Conservation (phyloP, 2,329 filamentous ascomycete species). For the Epichloe typhina region DNA sequence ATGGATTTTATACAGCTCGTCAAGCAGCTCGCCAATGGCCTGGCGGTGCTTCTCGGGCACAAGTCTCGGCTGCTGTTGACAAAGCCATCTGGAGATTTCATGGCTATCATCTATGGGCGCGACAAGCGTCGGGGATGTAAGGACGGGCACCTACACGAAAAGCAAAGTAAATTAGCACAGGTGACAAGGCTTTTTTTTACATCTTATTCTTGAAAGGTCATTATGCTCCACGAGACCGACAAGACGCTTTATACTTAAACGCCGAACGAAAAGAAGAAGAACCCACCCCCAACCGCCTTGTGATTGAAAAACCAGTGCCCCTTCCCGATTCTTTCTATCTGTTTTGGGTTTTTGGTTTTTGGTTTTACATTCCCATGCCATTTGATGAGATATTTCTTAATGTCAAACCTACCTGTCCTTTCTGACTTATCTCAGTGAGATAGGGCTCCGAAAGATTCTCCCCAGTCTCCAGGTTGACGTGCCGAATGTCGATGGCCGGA, state of each 20-base stretch:
- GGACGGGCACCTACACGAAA: slow-evolving; percentile 12
- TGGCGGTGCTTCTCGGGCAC: slow-evolving; percentile 12
- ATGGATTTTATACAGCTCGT: slow-evolving; percentile 15
- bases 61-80: slow-evolving; percentile 15
- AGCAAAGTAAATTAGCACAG: not conserved
- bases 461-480: slow-evolving; percentile 14
- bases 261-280: too few species aligned
- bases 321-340: too few species aligned
- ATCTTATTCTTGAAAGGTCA: too few species aligned
- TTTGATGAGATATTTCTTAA: too few species aligned
- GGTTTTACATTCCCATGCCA: too few species aligned
- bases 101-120: slow-evolving; percentile 14
- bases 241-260: too few species aligned
- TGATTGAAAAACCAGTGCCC: too few species aligned
- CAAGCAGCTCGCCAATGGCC: slow-evolving; percentile 13
- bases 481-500: slow-evolving; percentile 12
- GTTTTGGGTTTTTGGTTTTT: too few species aligned
- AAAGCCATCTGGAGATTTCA: slow-evolving; percentile 17
- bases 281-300: too few species aligned
- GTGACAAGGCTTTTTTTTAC: not conserved
- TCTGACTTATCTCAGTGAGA: slow-evolving; percentile 15
- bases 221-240: too few species aligned
- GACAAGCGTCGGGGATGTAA: slow-evolving; percentile 14
- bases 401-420: slow-evolving; percentile 14
- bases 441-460: slow-evolving; percentile 17